Evolutionary conservation across 805 yeast species (phyloP).

Genomic region (Candida tibetensis): DNA sequence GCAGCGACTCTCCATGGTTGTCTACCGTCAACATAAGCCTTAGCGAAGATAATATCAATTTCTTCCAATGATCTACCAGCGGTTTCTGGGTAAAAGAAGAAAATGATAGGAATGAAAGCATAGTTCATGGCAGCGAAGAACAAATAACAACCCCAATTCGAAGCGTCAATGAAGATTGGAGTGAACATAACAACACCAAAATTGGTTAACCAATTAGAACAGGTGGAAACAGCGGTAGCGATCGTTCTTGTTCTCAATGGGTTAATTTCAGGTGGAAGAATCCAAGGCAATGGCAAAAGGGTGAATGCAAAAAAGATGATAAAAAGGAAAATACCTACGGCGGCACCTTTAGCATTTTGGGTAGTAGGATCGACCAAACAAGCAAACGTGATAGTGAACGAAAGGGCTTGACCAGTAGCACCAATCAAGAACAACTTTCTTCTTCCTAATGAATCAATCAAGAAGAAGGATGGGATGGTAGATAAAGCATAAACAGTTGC

Average conservation of each 20-base stretch:
- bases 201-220: conserved; percentile 37
- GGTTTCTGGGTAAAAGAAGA: conserved; percentile 45
- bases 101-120: conserved; percentile 52
- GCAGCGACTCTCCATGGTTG: conserved; percentile 64
- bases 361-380: conserved; percentile 21
- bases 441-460: conserved; percentile 35
- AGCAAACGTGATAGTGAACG: conserved; percentile 28
- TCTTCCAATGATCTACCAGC: conserved; percentile 46
- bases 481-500: conserved; percentile 31
- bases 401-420: conserved; percentile 28
- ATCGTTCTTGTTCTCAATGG: conserved; percentile 38
- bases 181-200: conserved; percentile 39
- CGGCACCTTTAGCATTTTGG: conserved; percentile 26
- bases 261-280: conserved; percentile 35
- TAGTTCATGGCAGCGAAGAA: conserved; percentile 27
- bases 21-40: conserved; percentile 54
- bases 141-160: conserved; percentile 27
- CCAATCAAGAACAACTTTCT: conserved; percentile 34
- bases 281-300: conserved; percentile 37
- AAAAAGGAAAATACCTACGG: conserved; percentile 34
- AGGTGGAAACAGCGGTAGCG: conserved; percentile 34
- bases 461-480: conserved; percentile 33
- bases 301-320: conserved; percentile 31
- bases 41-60: conserved; percentile 59
- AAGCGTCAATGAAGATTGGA: conserved; percentile 25